phyloP scores from a whole-genome alignment of 1,284 basidiomycete species.

The Hypsizygus ulmarius region DNA sequence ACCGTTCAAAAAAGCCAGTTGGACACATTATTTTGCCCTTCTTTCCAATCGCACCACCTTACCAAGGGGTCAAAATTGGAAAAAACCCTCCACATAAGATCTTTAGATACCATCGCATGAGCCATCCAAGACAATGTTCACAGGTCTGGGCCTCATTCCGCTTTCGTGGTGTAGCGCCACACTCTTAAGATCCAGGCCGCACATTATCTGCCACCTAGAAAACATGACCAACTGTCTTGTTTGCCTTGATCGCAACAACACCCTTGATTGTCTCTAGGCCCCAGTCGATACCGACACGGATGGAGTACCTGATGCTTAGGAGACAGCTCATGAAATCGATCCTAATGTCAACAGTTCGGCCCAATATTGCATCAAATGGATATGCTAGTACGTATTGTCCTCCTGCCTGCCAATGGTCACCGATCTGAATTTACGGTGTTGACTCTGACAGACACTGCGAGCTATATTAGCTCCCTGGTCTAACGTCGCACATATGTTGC shows the following conservation, averaged over 20 bases:
- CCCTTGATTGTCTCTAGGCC: constrained; percentile 16
- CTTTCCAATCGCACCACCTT: not conserved
- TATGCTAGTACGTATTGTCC: constrained; percentile 31
- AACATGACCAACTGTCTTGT: constrained; percentile 11
- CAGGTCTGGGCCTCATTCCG: too few relatives aligned
- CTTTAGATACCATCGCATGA: too few relatives aligned
- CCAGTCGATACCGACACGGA: constrained; percentile 33
- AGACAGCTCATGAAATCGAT: constrained; percentile 32
- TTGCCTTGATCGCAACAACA: constrained; percentile 8
- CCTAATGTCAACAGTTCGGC: constrained; percentile 33
- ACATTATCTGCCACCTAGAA: not conserved
- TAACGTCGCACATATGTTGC: constrained; percentile 1
- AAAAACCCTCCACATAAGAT: constrained; percentile 5
- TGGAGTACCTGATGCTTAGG: constrained; percentile 36
- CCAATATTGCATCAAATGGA: constrained; percentile 33
- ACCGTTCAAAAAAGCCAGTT: too few relatives aligned
- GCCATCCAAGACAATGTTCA: too few relatives aligned
- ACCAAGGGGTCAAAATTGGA: constrained; percentile 8
- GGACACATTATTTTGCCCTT: too few relatives aligned
- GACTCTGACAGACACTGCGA: constrained; percentile 29
- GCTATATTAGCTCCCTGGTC: constrained; percentile 34
- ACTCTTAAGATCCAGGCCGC: not conserved
- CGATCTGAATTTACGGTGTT: not conserved
- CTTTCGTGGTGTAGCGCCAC: not conserved
- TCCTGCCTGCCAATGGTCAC: not conserved